These are phyloP conservation scores for Aspergillus nidulans DNA, from an alignment of 495 filamentous ascomycete genomes.

Conservation along the genomic window DNA sequence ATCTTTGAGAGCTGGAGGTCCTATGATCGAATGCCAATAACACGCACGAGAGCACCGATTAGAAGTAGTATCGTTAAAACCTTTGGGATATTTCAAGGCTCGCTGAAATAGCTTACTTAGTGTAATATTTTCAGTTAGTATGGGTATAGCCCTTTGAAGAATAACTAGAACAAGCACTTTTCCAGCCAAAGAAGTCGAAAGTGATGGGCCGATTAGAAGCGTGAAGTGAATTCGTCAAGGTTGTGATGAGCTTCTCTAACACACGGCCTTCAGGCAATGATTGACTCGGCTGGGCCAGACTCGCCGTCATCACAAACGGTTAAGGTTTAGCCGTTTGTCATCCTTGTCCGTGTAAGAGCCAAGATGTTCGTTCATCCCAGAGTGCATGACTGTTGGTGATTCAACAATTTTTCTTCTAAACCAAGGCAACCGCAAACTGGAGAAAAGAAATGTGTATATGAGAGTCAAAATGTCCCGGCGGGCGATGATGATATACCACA, in stretches of 20 bases:
- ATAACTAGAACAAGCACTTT: constrained; percentile 3
- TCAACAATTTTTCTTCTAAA: too few species aligned
- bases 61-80: background rate
- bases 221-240: background rate
- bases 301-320: too few species aligned
- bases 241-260: background rate
- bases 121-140: background rate
- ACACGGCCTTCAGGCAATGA: background rate
- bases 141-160: background rate
- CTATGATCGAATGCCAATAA: background rate
- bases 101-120: constrained; percentile 5
- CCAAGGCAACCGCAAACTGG: too few species aligned
- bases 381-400: too few species aligned
- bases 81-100: background rate
- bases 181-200: constrained; percentile 1
- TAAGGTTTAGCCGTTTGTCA: too few species aligned
- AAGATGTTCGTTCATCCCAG: too few species aligned
- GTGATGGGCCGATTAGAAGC: background rate
- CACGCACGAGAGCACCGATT: background rate
- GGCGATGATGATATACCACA: too few species aligned
- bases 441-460: too few species aligned
- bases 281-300: too few species aligned
- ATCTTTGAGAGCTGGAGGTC: background rate
- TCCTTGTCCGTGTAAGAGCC: too few species aligned
- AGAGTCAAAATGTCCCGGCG: too few species aligned